Percentiles rank a stretch among this genome's conserved stretches.
Conservation (phyloP, 768 basidiomycete species). For the Pholiota conissans region DNA sequence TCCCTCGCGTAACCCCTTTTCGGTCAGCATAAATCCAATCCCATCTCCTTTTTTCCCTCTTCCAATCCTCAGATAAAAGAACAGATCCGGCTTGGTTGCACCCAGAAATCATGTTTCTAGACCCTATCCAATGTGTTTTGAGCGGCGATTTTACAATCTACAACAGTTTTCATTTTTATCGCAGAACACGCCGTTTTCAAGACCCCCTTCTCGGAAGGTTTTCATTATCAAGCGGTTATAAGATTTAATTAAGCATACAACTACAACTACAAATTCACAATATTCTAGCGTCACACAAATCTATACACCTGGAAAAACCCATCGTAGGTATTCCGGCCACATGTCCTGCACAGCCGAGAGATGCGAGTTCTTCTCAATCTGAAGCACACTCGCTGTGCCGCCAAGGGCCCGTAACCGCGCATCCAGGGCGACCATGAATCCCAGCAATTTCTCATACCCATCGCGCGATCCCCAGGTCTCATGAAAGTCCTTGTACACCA, state of each 20-base stretch:
- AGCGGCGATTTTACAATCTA: no score
- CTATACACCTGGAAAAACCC: not conserved
- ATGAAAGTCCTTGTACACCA: conserved; percentile 2
- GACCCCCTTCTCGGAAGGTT: not conserved
- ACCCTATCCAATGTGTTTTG: no score
- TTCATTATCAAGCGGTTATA: not conserved
- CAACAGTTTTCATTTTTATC: no score
- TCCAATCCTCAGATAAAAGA: no score
- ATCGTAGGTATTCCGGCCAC: conserved; percentile 1
- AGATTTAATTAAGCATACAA: no score
- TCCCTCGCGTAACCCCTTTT: not conserved
- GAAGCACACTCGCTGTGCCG: not conserved
- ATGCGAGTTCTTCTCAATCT: not conserved
- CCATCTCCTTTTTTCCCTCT: no score
- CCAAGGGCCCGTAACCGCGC: not conserved
- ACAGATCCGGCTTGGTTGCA: no score
- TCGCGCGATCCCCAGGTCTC: not conserved
- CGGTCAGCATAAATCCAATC: conserved; percentile 8
- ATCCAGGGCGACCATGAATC: conserved; percentile 2
- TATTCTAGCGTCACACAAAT: not conserved
- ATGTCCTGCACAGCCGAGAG: not conserved
- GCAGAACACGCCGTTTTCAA: no score
- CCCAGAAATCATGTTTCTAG: no score
- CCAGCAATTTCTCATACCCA: conserved; percentile 2
- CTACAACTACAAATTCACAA: not conserved